Percentiles rank a stretch among this genome's conserved stretches.
Conservation (phyloP, 768 basidiomycete genomes). For the Pulveroboletus ravenelii region DNA sequence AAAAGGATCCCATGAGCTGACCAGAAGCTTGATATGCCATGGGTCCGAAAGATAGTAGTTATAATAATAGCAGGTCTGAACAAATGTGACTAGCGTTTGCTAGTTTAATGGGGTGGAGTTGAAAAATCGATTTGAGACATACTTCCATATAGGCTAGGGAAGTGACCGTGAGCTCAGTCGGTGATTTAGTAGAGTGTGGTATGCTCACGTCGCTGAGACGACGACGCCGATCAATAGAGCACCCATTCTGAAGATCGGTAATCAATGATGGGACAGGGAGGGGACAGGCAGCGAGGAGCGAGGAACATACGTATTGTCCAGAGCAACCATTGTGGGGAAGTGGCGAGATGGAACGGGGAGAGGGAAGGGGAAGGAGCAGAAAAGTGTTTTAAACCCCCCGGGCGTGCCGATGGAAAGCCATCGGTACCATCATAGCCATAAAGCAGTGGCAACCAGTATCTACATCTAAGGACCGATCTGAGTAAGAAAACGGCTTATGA, state of each 20-base stretch:
- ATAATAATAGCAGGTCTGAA: conserved; percentile 58
- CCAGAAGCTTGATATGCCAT: conserved; percentile 48
- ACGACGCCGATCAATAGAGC: conserved; percentile 54
- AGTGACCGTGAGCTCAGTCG: not conserved
- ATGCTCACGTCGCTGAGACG: conserved; percentile 46
- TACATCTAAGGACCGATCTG: too few species aligned
- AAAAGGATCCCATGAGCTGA: conserved; percentile 21
- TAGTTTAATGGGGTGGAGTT: conserved; percentile 2
- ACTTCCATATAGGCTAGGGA: conserved; percentile 51
- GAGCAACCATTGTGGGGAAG: too few species aligned
- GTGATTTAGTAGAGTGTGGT: conserved; percentile 1
- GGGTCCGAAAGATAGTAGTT: conserved; percentile 44
- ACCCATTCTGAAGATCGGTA: conserved; percentile 22
- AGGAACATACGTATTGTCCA: too few species aligned
- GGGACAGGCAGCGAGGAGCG: too few species aligned
- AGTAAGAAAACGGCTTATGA: too few species aligned
- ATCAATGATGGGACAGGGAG: too few species aligned
- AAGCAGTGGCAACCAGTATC: too few species aligned
- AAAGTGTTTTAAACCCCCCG: too few species aligned
- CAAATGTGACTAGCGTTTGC: conserved; percentile 42
- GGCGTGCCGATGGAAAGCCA: too few species aligned
- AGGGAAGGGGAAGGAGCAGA: too few species aligned
- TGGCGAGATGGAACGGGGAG: too few species aligned
- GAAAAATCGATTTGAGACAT: conserved; percentile 5
- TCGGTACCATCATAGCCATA: too few species aligned